phyloP scores from a whole-genome alignment of 768 basidiomycete species.

The Melanogaster broomeanus region DNA sequence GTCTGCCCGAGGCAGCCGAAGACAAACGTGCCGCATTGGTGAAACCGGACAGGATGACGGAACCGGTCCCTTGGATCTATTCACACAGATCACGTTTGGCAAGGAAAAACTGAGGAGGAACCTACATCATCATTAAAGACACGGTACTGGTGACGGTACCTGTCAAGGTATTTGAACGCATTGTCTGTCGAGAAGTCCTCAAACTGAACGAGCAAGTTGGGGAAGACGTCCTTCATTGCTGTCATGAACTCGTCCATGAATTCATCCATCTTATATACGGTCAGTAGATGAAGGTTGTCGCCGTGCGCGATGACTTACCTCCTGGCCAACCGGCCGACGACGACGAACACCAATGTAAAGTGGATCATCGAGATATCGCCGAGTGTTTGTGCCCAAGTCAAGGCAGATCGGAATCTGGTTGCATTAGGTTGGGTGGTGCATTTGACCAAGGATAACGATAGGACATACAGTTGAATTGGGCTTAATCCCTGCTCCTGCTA shows the following conservation, averaged over 20 bases:
- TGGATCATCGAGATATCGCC: conserved; percentile 65
- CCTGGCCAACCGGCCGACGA: conserved; percentile 45
- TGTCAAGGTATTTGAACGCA: conserved; percentile 71
- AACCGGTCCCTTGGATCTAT: conserved; percentile 72
- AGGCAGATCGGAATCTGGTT: conserved; percentile 61
- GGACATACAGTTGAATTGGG: conserved; percentile 44
- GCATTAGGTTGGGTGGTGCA: not conserved
- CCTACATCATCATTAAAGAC: conserved; percentile 77
- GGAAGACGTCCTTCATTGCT: conserved; percentile 64
- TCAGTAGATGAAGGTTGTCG: not conserved
- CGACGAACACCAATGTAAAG: conserved; percentile 73
- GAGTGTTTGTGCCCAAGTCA: conserved; percentile 78
- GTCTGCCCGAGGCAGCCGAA: conserved; percentile 43
- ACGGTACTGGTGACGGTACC: conserved; percentile 56
- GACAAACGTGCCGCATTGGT: conserved; percentile 69
- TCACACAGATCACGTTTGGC: conserved; percentile 3
- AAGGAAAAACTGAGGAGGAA: conserved; percentile 4
- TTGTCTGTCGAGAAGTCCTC: conserved; percentile 80
- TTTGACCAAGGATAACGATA: not conserved
- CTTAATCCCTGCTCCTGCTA: conserved; percentile 68
- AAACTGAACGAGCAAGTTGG: conserved; percentile 69
- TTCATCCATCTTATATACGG: conserved; percentile 51
- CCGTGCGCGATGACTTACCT: conserved; percentile 33
- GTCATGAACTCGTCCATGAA: conserved; percentile 81
- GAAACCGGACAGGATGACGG: conserved; percentile 76